Conservation (phyloP, 2,329 filamentous ascomycete genomes). For the Ascochyta fabae region DNA sequence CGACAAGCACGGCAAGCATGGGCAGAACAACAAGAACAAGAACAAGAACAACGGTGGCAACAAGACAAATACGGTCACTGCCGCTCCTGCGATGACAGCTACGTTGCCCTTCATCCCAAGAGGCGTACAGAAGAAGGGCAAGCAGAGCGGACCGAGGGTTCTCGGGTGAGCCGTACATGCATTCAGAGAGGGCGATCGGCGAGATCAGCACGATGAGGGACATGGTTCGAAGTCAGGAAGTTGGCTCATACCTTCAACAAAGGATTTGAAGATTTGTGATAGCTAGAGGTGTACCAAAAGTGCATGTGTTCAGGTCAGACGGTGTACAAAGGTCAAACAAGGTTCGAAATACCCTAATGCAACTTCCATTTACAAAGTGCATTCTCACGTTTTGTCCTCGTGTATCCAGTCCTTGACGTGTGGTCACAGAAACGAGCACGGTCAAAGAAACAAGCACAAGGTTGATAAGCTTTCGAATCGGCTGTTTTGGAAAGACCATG, state of each 20-base stretch:
- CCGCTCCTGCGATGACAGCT: slow-evolving; percentile 15
- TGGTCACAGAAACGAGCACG: background rate
- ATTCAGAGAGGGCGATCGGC: background rate
- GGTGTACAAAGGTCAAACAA: background rate
- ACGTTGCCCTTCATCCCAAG: slow-evolving; percentile 35
- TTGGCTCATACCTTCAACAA: background rate
- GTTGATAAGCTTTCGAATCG: no score
- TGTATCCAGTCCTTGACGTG: background rate
- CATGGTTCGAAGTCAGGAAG: background rate
- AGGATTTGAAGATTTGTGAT: background rate
- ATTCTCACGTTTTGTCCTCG: background rate
- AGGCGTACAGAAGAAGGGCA: slow-evolving; percentile 44
- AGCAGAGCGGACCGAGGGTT: slow-evolving; percentile 34
- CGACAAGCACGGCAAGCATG: slow-evolving; percentile 43
- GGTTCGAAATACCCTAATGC: background rate
- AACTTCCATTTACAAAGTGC: background rate
- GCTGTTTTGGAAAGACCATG: no score
- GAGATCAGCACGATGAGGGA: background rate
- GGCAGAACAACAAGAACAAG: slow-evolving; percentile 53
- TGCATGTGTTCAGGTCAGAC: background rate
- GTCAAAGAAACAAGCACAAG: no score
- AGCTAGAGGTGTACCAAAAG: background rate
- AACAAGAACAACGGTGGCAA: slow-evolving; percentile 43
- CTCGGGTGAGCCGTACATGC: slow-evolving; percentile 29
- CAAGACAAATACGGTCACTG: slow-evolving; percentile 20